Evolutionary conservation across 2,329 filamentous ascomycete genomes (phyloP), one percentile per base, ranked within the genome.

Genomic region (Phialemonium atrogriseum): DNA sequence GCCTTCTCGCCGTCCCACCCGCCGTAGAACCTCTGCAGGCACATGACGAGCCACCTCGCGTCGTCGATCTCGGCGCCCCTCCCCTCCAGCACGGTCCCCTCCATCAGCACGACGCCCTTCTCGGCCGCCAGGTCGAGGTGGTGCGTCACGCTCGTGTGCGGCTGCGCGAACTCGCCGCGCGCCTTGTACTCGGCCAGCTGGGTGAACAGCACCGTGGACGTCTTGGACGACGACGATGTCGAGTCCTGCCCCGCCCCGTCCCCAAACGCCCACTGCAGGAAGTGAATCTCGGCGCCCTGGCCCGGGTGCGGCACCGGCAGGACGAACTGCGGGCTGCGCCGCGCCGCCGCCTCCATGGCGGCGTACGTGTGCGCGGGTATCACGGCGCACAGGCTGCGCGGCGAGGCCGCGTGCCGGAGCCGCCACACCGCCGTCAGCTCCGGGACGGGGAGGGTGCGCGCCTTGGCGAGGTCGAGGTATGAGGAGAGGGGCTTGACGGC

Each of bases 231-330:
- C 14, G 58, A 61, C 38, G 94, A 88, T n/a, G n/a, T n/a, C n/a
- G n/a, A n/a, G n/a, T n/a, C n/a, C n/a, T n/a, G n/a, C n/a, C n/a
- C n/a, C n/a, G n/a, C n/a, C n/a, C n/a, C n/a, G n/a, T n/a, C n/a
- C n/a, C n/a, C n/a, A 58, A 94, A 95, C 0, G 83, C 84, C 86
- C 93, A 98, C 59, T 98, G 89, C 40, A 98, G 60, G 57, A 94
- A 94, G 60, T 98, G 91, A 27, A 98, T 87, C 58, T 96, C 91
- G 27, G 87, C 85, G 31, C 84, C 85, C 43, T 67, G 66, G 15
- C 57, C 62, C 27, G 62, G 60, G 57, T 73, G 84, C 43, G 84
- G 84, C 6, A 96, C 71, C 0, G 91, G 91, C 2, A 98, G 73
- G 34, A 98, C 80, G 61, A 98, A 98, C 46, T 87, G 80, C 10